Base-by-base conservation (phyloP, 768 basidiomycete species). In the Tylopilus vinaceipallidus region DNA sequence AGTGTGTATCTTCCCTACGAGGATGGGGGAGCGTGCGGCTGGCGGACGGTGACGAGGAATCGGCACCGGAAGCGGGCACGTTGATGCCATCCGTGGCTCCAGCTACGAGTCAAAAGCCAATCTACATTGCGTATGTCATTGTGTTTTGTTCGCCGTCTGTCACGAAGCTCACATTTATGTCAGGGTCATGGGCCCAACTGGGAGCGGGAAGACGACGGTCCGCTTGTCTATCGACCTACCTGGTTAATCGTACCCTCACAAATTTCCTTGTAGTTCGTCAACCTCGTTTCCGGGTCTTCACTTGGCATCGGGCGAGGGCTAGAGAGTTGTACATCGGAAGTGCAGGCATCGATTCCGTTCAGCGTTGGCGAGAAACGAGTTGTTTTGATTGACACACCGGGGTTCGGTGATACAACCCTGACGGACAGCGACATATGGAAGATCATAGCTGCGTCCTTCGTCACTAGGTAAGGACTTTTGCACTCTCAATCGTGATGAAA, bases 371-470 rank as follows among this genome's bases (percentile, higher is more conserved):
- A 71, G 0, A 65, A 63, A 24, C 54, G 50, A 24, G 69, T 83
- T 14, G 69, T 71, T 3, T 64, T 84, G n/a, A 72, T 84, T 43
- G 82, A 84, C 54, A 83, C 82, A 0, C 82, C 82, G 3, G 82
- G 82, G 0, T 83, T 83, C 49, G 82, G 82, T 48, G 80, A 83
- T 55, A 77, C 80, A 2, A 58, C 59, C 12, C 64, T 69, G 50
- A 71, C 71, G 44, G 80, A 81, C 52, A 71, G 73, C 2, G 78
- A 77, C 19, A 71, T 82, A 22, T 63, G 81, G 45, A 73, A 69
- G 41, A 73, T 74, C 64, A 80, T 81, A 37, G 73, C 79, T 54
- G 73, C 37, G 12, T 69, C 66, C n/a, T 49, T 67, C 17, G 59
- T 65, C 35, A 56, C 58, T 4, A 67, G 57, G 66, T 57, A 35